phyloP scores from a whole-genome alignment of 257 asterid genomes.

The Solanum raphanifolium region DNA sequence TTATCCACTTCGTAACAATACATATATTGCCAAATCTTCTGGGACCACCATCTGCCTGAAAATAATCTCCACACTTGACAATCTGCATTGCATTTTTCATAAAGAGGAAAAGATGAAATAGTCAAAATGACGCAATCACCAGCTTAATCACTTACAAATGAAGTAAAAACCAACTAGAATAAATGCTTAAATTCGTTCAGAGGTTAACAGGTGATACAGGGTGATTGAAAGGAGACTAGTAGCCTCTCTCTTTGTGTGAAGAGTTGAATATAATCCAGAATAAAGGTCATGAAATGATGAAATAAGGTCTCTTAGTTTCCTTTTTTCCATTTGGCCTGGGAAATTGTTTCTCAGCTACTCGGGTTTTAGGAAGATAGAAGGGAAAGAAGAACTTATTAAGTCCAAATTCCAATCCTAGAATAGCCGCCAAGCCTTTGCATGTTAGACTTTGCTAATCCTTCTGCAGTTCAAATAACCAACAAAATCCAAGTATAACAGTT shows the following conservation, averaged over 20 bases:
- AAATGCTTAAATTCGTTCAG: not conserved
- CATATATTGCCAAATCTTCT: conserved; percentile 81
- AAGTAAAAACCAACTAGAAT: not conserved
- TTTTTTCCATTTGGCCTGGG: not conserved
- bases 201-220: not conserved
- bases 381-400: not conserved
- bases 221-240: not conserved
- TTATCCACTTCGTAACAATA: conserved; percentile 60
- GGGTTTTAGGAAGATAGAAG: not conserved
- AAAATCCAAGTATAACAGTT: not conserved
- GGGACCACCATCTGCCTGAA: conserved; percentile 90
- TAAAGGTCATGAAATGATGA: not conserved
- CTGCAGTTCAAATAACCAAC: not conserved
- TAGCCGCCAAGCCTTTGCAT: not conserved
- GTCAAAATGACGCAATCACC: not conserved
- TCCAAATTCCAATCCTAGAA: not conserved
- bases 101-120: not conserved
- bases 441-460: not conserved
- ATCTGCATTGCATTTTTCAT: conserved; percentile 37
- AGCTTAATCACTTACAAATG: not conserved
- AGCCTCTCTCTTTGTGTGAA: not conserved
- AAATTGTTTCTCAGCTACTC: not conserved
- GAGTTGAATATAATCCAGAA: not conserved
- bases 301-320: not conserved
- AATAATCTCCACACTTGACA: conserved; percentile 83